Evolutionary conservation across 345 rosid species (phyloP).

Genomic region (Moricandia moricandioides): DNA sequence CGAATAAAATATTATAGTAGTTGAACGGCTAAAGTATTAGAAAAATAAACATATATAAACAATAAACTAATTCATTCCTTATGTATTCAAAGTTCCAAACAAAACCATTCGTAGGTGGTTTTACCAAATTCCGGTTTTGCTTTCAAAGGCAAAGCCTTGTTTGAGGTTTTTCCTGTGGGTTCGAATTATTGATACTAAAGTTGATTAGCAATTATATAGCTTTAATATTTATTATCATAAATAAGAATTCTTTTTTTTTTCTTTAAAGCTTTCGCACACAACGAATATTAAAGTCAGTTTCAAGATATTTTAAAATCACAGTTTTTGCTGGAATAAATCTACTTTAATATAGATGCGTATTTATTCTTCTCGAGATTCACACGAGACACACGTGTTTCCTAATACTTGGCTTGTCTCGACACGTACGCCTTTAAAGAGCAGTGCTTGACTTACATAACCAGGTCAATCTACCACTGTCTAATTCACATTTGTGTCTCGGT

Average conservation of each 20-base stretch:
- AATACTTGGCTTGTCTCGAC: conserved; percentile 7
- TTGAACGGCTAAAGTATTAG: conserved; percentile 7
- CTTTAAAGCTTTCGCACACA: neutral
- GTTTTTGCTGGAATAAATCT: neutral
- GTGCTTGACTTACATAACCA: neutral
- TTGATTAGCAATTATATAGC: neutral
- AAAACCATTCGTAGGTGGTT: neutral
- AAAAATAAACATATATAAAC: too few relatives aligned
- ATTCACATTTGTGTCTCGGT: neutral
- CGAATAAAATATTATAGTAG: conserved; percentile 2
- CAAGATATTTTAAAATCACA: neutral
- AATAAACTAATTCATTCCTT: conserved; percentile 5
- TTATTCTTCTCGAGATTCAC: conserved; percentile 3
- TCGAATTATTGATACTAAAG: neutral
- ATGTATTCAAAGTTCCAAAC: neutral
- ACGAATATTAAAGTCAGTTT: neutral
- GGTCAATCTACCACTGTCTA: neutral
- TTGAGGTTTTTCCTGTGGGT: neutral
- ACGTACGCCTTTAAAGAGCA: conserved; percentile 13
- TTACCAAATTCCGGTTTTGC: neutral
- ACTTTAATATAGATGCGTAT: neutral
- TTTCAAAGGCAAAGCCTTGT: conserved; percentile 8
- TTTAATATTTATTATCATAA: neutral
- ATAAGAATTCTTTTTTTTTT: neutral
- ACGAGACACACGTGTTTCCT: conserved; percentile 11